A percentile compares a stretch with the other conserved stretches of the same genome.
These are phyloP conservation scores for Ascocoryne sarcoides DNA, from an alignment of 2,329 filamentous ascomycete genomes.

Conservation along the genomic window DNA sequence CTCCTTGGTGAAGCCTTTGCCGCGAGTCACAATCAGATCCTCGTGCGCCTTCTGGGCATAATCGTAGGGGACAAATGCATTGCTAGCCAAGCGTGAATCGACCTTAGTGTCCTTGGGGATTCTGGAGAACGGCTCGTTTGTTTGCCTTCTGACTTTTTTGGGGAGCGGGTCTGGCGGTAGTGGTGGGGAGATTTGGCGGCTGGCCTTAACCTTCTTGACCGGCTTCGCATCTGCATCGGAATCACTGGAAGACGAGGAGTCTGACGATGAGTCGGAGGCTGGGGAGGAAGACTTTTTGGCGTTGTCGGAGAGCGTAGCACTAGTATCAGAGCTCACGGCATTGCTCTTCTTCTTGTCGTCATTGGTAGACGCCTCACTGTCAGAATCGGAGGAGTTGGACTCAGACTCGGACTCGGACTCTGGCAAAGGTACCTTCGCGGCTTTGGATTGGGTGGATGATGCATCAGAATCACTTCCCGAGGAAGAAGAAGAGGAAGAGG, in stretches of 20 bases:
- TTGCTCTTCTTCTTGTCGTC: slow-evolving; percentile 37
- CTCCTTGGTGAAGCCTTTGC: slow-evolving; percentile 98
- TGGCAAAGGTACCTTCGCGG: slow-evolving; percentile 24
- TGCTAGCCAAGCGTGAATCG: slow-evolving; percentile 63
- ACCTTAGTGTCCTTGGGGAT: slow-evolving; percentile 62
- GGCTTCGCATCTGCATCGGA: slow-evolving; percentile 10
- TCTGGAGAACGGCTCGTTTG: slow-evolving; percentile 66
- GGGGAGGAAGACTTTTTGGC: slow-evolving; percentile 18
- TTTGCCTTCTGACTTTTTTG: slow-evolving; percentile 35
- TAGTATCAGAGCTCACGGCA: slow-evolving; percentile 22
- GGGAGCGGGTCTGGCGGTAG: slow-evolving; percentile 29
- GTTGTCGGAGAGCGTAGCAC: slow-evolving; percentile 26
- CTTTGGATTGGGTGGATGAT: slow-evolving; percentile 22
- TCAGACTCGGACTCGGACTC: slow-evolving; percentile 20
- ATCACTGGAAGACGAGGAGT: slow-evolving; percentile 17
- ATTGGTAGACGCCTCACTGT: slow-evolving; percentile 33
- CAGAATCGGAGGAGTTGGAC: slow-evolving; percentile 29
- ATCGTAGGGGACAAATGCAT: slow-evolving; percentile 73
- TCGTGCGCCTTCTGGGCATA: slow-evolving; percentile 85
- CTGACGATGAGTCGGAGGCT: slow-evolving; percentile 20
- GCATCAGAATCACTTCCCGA: slow-evolving; percentile 18
- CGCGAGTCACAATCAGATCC: slow-evolving; percentile 82
- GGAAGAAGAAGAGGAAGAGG: slow-evolving; percentile 23
- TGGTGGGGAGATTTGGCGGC: slow-evolving; percentile 26
- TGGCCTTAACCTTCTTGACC: slow-evolving; percentile 7